phyloP scores from a whole-genome alignment of 202 grass and related monocot species.

The Digitaria exilis region DNA sequence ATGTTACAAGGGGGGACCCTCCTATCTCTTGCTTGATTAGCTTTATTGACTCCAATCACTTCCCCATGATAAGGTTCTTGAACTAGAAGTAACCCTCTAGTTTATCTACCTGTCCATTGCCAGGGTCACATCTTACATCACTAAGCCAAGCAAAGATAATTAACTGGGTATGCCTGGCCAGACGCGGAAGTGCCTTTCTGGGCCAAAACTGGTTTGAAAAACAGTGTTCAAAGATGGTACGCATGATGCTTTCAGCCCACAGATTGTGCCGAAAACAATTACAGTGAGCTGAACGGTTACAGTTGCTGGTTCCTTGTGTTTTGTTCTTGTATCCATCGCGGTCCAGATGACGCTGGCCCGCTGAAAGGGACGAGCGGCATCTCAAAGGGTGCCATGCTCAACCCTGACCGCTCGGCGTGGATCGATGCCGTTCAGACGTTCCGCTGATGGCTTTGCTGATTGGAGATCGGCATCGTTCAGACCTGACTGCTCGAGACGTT shows the following conservation, averaged over 20 bases:
- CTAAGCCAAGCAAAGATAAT: neutral
- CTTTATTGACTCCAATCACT: constrained; percentile 1
- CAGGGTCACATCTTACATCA: constrained; percentile 13
- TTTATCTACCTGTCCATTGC: constrained; percentile 3
- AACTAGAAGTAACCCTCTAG: neutral
- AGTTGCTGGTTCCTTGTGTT: neutral
- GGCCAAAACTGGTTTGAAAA: neutral
- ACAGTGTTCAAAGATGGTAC: neutral
- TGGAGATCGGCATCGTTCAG: constrained; percentile 15
- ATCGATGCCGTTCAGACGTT: constrained; percentile 39
- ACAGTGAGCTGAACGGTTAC: neutral
- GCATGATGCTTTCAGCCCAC: constrained; percentile 25
- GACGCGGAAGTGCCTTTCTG: neutral
- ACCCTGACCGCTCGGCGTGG: constrained; percentile 20
- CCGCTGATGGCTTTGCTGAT: constrained; percentile 17
- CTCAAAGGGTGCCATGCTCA: constrained; percentile 28
- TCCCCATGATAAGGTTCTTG: neutral
- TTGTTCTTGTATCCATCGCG: constrained; percentile 11
- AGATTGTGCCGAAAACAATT: neutral
- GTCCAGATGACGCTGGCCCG: constrained; percentile 13
- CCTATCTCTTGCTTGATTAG: constrained; percentile 8
- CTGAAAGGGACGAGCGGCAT: constrained; percentile 23
- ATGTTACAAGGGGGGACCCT: no score
- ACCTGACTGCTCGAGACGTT: neutral
- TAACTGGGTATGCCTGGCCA: neutral